Conservation (phyloP, 192 early-diverging fungal species). For the Backusella tuberculispora region DNA sequence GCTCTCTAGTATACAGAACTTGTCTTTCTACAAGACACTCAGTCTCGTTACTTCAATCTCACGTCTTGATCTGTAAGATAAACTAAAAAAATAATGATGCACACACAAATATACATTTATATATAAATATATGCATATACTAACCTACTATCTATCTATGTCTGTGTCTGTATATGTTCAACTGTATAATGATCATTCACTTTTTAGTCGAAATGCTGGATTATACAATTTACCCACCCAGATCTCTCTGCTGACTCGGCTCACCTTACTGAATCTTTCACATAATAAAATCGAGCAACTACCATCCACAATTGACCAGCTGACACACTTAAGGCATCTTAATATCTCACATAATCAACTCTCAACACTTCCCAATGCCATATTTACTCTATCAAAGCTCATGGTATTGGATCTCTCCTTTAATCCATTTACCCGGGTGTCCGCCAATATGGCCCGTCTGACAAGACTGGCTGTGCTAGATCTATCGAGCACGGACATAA, state of each 20-base stretch:
- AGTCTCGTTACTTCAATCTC: conserved; percentile 25
- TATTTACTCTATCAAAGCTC: conserved; percentile 63
- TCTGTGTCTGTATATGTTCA: too few relatives aligned
- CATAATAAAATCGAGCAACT: conserved; percentile 66
- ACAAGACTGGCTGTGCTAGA: conserved; percentile 1
- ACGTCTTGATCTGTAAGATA: conserved; percentile 31
- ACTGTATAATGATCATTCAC: conserved; percentile 10
- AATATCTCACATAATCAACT: conserved; percentile 69
- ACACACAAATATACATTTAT: background rate
- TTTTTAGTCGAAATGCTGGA: conserved; percentile 13
- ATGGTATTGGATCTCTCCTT: conserved; percentile 66
- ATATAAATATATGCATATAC: background rate
- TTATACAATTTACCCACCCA: conserved; percentile 26
- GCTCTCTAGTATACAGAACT: conserved; percentile 1
- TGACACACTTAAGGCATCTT: conserved; percentile 68
- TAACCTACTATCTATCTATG: background rate
- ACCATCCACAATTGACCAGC: conserved; percentile 61
- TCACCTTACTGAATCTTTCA: conserved; percentile 67
- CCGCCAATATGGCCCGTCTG: conserved; percentile 68
- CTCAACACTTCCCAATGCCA: conserved; percentile 58
- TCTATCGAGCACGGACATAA: conserved; percentile 28
- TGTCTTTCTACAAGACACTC: conserved; percentile 12
- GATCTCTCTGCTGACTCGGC: conserved; percentile 66
- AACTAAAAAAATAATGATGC: background rate
- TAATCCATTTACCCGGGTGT: conserved; percentile 66